These are phyloP conservation scores for Nakazawaea populi DNA, from an alignment of 805 yeast genomes.

Conservation along the genomic window DNA sequence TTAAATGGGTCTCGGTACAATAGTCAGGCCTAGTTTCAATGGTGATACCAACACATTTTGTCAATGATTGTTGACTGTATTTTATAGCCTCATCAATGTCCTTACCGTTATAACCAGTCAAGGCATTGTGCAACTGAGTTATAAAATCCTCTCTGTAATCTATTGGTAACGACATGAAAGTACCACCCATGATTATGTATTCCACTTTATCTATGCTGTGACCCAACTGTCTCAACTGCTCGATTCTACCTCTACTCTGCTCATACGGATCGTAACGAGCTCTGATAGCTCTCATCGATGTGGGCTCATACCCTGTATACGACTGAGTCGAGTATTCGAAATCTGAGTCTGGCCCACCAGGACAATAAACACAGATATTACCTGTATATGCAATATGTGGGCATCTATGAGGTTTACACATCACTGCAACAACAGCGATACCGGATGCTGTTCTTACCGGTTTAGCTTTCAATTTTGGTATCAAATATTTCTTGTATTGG, in stretches of 20 bases:
- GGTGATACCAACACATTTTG: constrained; percentile 97
- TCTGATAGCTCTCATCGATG: constrained; percentile 98
- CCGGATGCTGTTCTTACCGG: constrained; percentile 99
- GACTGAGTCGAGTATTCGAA: constrained; percentile 98
- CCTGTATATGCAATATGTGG: constrained; percentile 99
- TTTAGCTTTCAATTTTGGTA: constrained; percentile 95
- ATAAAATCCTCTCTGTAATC: constrained; percentile 89
- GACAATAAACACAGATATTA: constrained; percentile 96
- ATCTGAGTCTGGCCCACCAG: constrained; percentile 98
- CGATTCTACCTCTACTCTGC: constrained; percentile 96
- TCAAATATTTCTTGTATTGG: constrained; percentile 82
- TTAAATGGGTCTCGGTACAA: constrained; percentile 91
- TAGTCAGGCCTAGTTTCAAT: constrained; percentile 98
- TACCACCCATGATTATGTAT: constrained; percentile 98
- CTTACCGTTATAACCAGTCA: constrained; percentile 85
- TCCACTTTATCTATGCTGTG: constrained; percentile 97
- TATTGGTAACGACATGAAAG: constrained; percentile 90
- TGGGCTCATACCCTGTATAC: constrained; percentile 97
- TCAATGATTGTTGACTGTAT: constrained; percentile 88
- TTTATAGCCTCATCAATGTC: constrained; percentile 86
- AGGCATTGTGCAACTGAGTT: constrained; percentile 86
- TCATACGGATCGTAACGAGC: constrained; percentile 98
- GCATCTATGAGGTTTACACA: constrained; percentile 99
- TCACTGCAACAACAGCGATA: constrained; percentile 97
- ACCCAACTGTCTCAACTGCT: constrained; percentile 90